Evolutionary conservation across 306 rosid species (phyloP), one percentile per base, ranked within the genome.

Genomic region (Pueraria montana): DNA sequence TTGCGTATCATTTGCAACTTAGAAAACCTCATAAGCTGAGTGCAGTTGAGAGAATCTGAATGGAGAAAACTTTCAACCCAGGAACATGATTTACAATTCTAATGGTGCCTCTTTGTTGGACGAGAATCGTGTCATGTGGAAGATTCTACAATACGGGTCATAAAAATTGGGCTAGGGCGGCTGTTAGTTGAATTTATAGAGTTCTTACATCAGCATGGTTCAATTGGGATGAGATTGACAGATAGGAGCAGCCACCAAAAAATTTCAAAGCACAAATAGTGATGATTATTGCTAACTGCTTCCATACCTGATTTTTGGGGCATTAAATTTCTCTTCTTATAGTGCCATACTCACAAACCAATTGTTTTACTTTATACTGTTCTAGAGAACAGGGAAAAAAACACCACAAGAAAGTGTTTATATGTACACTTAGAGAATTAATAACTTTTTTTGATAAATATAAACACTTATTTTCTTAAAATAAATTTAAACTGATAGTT

Each of bases 211-310:
- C 85, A 85, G 79, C 76, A 58, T 78, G 83, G 71, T 21, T 81
- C 59, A 58, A 16, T 21, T 10, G 48, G 76, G 89, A 87, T 88
- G 80, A 87, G 79, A 76, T 76, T 84, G 89, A 74, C 84, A 73
- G 62, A 72, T 32, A 82, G 68, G 80, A 16, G 30, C 74, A 66
- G 13, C 68, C 55, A 65, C 55, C 40, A 36, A 6, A 27, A 4
- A 26, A 21, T 59, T 49, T 80, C 34, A 68, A 48, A 11, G 66
- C 79, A 30, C 27, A 40, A 64, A 68, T 49, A 53, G 76, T 68
- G 82, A 21, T 72, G 83, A 62, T 62, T 27, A 14, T 82, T 80
- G 76, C 80, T 71, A 61, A 27, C 32, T 69, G 46, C 62, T 14
- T 32, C 85, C 21, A 36, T 50, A 5, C 65, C 48, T 63, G 69